Evolutionary conservation across 768 basidiomycete species (phyloP).

Genomic region (Tulasnella sp.): DNA sequence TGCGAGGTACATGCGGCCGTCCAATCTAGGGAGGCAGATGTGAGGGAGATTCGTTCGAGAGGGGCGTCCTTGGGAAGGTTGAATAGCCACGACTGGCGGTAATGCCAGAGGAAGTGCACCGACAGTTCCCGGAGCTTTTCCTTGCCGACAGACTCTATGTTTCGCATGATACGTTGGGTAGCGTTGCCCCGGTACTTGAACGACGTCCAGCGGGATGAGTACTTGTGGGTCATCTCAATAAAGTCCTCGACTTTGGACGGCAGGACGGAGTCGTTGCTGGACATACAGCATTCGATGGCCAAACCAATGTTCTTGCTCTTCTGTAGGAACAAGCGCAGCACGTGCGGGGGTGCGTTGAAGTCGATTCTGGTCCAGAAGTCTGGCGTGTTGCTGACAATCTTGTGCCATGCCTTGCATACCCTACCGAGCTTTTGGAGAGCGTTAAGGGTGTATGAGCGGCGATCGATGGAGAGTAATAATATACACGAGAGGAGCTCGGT

Average conservation of each 20-base stretch:
- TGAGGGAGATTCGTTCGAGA: constrained; percentile 3
- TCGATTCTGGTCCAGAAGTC: background rate
- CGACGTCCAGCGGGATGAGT: background rate
- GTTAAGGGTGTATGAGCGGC: background rate
- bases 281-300: background rate
- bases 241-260: constrained; percentile 3
- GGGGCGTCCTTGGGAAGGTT: constrained; percentile 8
- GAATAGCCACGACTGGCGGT: constrained; percentile 9
- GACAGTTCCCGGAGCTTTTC: background rate
- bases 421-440: background rate
- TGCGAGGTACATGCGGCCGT: background rate
- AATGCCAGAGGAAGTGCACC: constrained; percentile 14
- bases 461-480: constrained; percentile 6
- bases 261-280: background rate
- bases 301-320: background rate
- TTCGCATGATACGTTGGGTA: background rate
- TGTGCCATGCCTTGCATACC: constrained; percentile 3
- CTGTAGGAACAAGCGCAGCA: background rate
- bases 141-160: constrained; percentile 4
- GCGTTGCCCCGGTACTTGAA: constrained; percentile 10
- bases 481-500: constrained; percentile 1
- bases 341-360: background rate
- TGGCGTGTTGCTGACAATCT: constrained; percentile 1
- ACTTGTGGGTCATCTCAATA: constrained; percentile 5
- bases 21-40: constrained; percentile 4